Evolutionary conservation across 140 eudicot species (phyloP).

Genomic region (Anethum foeniculum): DNA sequence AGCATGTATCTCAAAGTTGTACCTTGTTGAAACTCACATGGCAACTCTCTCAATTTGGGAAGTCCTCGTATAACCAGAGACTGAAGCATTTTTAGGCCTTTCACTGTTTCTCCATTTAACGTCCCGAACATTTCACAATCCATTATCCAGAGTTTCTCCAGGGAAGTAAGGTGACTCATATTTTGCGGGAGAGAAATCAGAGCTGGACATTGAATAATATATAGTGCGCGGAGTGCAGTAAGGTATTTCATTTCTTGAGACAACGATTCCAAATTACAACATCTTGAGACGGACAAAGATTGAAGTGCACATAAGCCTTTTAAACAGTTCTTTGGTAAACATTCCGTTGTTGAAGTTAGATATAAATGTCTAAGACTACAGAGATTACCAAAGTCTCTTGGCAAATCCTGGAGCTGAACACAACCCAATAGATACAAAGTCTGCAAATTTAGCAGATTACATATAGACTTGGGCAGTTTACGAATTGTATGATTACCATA

Average conservation of each 20-base stretch:
- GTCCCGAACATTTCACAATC: constrained; percentile 23
- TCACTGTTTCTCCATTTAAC: constrained; percentile 12
- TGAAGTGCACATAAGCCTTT: constrained; percentile 7
- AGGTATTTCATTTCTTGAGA: constrained; percentile 18
- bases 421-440: constrained; percentile 1
- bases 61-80: constrained; percentile 18
- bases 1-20: constrained; percentile 14
- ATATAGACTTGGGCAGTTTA: constrained; percentile 3
- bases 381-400: constrained; percentile 7
- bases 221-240: constrained; percentile 18
- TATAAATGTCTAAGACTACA: not conserved
- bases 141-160: constrained; percentile 25
- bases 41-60: constrained; percentile 21
- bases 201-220: constrained; percentile 19
- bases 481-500: not conserved
- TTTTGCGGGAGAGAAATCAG: constrained; percentile 15
- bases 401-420: constrained; percentile 5
- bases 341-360: not conserved
- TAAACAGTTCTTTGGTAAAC: not conserved
- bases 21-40: constrained; percentile 15
- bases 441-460: constrained; percentile 3
- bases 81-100: constrained; percentile 17
- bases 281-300: not conserved
- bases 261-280: constrained; percentile 1
- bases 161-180: constrained; percentile 13